Percentiles rank a stretch among this genome's conserved stretches.
phyloP scores from a whole-genome alignment of 495 filamentous ascomycete species.

The Neohortaea acidophila region DNA sequence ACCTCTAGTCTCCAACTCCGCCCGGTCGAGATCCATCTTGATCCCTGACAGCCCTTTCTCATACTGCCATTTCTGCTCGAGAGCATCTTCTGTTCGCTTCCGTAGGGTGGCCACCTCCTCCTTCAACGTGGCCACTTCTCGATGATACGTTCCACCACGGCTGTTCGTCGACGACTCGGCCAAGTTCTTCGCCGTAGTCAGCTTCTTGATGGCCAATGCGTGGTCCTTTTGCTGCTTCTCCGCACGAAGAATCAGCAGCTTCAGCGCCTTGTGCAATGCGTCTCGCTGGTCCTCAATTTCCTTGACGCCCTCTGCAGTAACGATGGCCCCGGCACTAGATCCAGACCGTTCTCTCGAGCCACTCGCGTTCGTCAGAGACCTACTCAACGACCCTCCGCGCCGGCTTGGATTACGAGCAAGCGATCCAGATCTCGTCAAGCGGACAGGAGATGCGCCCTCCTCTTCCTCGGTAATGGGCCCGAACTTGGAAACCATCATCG shows the following conservation, averaged over 20 bases:
- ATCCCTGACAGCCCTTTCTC: conserved; percentile 84
- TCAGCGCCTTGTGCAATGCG: conserved; percentile 72
- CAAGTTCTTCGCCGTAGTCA: conserved; percentile 65
- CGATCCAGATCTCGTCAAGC: conserved; percentile 48
- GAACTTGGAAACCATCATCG: conserved; percentile 49
- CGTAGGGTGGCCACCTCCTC: conserved; percentile 75
- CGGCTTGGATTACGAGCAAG: conserved; percentile 31
- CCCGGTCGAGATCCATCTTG: conserved; percentile 94
- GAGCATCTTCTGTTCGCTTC: conserved; percentile 78
- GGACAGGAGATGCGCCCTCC: conserved; percentile 21
- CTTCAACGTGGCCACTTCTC: conserved; percentile 61
- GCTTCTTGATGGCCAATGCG: conserved; percentile 52
- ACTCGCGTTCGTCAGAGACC: conserved; percentile 41
- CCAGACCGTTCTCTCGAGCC: conserved; percentile 12
- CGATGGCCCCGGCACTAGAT: conserved; percentile 7
- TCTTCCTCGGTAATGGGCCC: conserved; percentile 51
- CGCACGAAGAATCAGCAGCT: conserved; percentile 75
- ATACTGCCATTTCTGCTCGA: conserved; percentile 93
- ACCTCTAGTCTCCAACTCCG: conserved; percentile 77
- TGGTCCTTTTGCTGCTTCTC: conserved; percentile 66
- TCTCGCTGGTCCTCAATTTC: conserved; percentile 90
- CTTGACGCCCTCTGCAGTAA: conserved; percentile 68
- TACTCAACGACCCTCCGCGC: conserved; percentile 28
- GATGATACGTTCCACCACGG: conserved; percentile 63
- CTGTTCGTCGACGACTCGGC: conserved; percentile 55